phyloP scores from a whole-genome alignment of 176 grass and related monocot genomes.

The Triticum turgidum region DNA sequence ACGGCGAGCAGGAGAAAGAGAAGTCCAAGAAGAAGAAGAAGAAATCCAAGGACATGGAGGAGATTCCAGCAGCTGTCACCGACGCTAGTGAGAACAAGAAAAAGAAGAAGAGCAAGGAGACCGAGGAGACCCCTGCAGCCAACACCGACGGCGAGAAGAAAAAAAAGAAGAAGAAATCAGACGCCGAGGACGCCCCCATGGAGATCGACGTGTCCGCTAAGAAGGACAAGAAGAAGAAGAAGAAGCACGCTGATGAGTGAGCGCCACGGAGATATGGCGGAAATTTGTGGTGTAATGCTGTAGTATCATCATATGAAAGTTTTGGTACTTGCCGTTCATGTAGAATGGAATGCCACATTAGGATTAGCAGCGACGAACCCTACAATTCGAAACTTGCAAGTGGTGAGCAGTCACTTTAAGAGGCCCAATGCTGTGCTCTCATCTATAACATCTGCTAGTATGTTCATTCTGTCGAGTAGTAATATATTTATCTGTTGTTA shows the following conservation, averaged over 20 bases:
- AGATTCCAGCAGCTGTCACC: constrained; percentile 7
- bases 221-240: constrained; percentile 79
- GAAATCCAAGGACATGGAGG: constrained; percentile 21
- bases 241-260: constrained; percentile 43
- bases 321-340: not conserved
- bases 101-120: constrained; percentile 52
- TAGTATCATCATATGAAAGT: constrained; percentile 15
- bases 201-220: constrained; percentile 26
- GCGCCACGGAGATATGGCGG: not conserved
- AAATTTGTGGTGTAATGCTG: constrained; percentile 23
- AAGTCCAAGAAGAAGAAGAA: constrained; percentile 53
- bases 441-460: not conserved
- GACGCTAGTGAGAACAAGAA: constrained; percentile 41
- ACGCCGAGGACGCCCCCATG: not conserved
- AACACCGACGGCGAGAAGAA: constrained; percentile 26
- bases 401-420: not conserved
- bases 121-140: constrained; percentile 12
- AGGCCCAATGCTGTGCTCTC: not conserved
- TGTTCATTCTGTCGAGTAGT: not conserved
- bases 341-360: not conserved
- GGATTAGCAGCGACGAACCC: constrained; percentile 4
- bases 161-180: constrained; percentile 54
- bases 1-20: constrained; percentile 28
- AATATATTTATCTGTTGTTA: not conserved
- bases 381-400: constrained; percentile 1